Conservation (phyloP, 192 early-diverging fungal species). For the Paraglomus brasilianum region DNA sequence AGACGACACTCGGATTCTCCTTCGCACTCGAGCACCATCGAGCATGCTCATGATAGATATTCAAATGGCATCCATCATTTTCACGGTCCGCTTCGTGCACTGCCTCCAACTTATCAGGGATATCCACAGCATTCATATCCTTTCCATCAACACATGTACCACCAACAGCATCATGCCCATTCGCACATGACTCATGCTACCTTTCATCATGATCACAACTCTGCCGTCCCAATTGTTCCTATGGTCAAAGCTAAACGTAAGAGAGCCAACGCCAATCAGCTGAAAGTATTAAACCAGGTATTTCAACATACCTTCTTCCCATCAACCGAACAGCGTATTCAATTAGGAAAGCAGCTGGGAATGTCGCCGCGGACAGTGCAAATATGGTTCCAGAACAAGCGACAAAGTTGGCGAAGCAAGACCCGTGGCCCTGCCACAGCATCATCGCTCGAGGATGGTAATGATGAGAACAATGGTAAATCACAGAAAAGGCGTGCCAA, state of each 20-base stretch:
- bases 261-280: slow-evolving; percentile 74
- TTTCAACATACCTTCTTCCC: slow-evolving; percentile 82
- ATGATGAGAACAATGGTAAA: background rate
- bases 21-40: background rate
- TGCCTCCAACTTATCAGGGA: background rate
- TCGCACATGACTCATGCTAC: background rate
- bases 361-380: slow-evolving; percentile 93
- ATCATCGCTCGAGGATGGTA: background rate
- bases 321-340: slow-evolving; percentile 73
- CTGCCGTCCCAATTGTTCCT: slow-evolving; percentile 9
- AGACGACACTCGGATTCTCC: slow-evolving; percentile 26
- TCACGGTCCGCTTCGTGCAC: background rate
- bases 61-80: background rate
- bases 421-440: background rate
- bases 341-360: slow-evolving; percentile 72
- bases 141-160: no score
- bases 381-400: slow-evolving; percentile 97
- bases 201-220: slow-evolving; percentile 17
- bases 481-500: no score
- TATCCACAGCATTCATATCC: no score
- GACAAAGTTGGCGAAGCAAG: slow-evolving; percentile 57
- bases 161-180: no score
- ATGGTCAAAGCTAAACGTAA: slow-evolving; percentile 72
- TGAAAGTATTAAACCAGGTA: slow-evolving; percentile 71
- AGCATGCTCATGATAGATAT: background rate